Conservation (phyloP, 805 yeast species). For the Kluyveromyces starmeri region DNA sequence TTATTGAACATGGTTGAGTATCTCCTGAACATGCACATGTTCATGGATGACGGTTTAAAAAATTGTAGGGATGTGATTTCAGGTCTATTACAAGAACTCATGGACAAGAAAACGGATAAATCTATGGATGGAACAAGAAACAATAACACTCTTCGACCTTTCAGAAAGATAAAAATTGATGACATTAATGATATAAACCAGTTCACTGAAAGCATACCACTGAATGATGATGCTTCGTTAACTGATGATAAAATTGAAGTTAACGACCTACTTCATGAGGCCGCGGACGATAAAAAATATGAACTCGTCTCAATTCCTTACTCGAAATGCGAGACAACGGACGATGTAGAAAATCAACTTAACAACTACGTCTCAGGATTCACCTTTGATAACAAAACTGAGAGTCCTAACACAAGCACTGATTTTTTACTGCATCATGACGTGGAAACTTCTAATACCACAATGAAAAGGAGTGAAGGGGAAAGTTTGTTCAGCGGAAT, state of each 20-base stretch:
- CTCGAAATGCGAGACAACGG: neutral
- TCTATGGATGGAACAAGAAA: neutral
- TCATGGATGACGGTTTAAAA: slow-evolving; percentile 2
- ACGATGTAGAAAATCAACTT: slow-evolving; percentile 4
- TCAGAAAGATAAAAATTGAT: neutral
- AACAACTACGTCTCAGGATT: slow-evolving; percentile 7
- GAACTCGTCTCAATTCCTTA: neutral
- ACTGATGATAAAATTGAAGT: neutral
- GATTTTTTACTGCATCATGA: too few species aligned
- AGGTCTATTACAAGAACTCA: neutral
- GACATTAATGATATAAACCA: neutral
- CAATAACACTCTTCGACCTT: neutral
- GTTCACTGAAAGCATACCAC: neutral
- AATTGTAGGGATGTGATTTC: slow-evolving; percentile 1
- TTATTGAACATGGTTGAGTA: slow-evolving; percentile 2
- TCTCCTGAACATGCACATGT: slow-evolving; percentile 1
- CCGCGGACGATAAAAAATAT: neutral
- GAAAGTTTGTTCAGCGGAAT: slow-evolving; percentile 2
- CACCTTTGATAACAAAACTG: slow-evolving; percentile 3
- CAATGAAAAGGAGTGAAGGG: too few species aligned
- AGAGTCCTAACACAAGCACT: too few species aligned
- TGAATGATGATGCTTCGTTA: neutral
- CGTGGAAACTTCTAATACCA: too few species aligned
- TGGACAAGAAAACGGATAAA: neutral
- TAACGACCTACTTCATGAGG: neutral